Base-by-base conservation (phyloP, 306 rosid species). In the Styphnolobium japonicum region DNA sequence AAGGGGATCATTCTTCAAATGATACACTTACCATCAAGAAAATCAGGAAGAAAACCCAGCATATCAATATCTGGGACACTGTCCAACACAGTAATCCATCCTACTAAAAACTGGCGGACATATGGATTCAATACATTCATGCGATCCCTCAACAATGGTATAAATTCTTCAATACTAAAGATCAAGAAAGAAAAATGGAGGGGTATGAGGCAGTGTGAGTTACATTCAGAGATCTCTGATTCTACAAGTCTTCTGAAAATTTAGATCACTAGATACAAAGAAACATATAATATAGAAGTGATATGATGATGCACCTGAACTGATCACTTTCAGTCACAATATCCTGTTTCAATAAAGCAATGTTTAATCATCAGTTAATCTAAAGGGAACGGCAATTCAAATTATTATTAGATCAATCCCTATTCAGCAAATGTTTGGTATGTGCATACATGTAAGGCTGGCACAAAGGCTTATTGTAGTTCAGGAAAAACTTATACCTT, bases 251-350 rank as follows among this genome's bases (percentile, higher is more conserved):
- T 51, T 69, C 52, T n/a, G 37, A 21, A 72, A 67, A 77, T 58
- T n/a, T 71, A 72, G 69, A 61, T 57, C 31, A 46, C 84, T 58
- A 71, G 72, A 67, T 27, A 75, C 75, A 75, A 10, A 52, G 65
- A 64, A 82, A 36, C 56, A 58, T 57, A 72, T 55, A 76, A 83
- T 70, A 60, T 53, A 79, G 64, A 27, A 37, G 15, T 4, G 55
- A 60, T 76, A 86, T 78, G 40, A 86, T 48, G 51, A 63, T 83
- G 56, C 82, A 94, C 99, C 99, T 96, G 96, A 96, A 96, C 83
- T 96, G 98, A 85, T 96, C 98, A 51, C 98, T 93, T 86, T 96
- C 99, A 49, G 99, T 96, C 82, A 96, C 99, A 78, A 96, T 96
- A 83, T 96, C 99, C 99, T 96, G 97, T 84, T 78, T 77, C 89